These are phyloP conservation scores for Peniophora sp. DNA, from an alignment of 1,284 basidiomycete genomes.

Conservation along the genomic window DNA sequence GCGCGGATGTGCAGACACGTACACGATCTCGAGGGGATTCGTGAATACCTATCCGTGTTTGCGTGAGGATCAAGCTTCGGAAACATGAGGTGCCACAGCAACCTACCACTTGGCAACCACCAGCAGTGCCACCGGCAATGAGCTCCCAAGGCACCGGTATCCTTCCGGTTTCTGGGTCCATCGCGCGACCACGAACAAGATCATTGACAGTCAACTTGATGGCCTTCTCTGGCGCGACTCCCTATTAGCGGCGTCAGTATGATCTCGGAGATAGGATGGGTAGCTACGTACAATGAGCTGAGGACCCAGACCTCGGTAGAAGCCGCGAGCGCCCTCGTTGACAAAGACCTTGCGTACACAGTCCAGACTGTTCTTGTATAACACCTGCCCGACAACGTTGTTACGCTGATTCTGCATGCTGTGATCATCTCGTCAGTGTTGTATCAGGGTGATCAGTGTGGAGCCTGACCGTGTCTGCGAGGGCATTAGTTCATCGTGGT, in stretches of 20 bases:
- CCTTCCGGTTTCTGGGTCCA: slow-evolving; percentile 90
- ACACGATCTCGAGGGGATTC: slow-evolving; percentile 93
- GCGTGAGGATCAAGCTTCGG: slow-evolving; percentile 1
- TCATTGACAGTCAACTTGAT: slow-evolving; percentile 98
- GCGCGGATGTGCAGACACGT: slow-evolving; percentile 12
- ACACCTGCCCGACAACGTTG: slow-evolving; percentile 87
- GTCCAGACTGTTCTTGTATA: slow-evolving; percentile 93
- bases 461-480: slow-evolving; percentile 54
- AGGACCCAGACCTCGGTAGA: slow-evolving; percentile 94
- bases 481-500: slow-evolving; percentile 43
- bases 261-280: slow-evolving; percentile 1
- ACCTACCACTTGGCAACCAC: slow-evolving; percentile 95
- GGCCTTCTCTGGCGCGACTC: slow-evolving; percentile 97
- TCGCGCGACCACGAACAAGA: slow-evolving; percentile 75
- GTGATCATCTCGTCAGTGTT: slow-evolving; percentile 4
- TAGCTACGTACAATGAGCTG: slow-evolving; percentile 73
- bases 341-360: slow-evolving; percentile 91
- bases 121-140: slow-evolving; percentile 86
- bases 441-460: no score
- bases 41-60: slow-evolving; percentile 69
- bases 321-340: slow-evolving; percentile 92
- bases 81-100: not conserved
- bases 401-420: slow-evolving; percentile 98
- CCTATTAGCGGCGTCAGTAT: slow-evolving; percentile 37
- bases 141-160: slow-evolving; percentile 87